These are phyloP conservation scores for Calonectria ilicicola DNA, from an alignment of 2,329 filamentous ascomycete genomes.

Conservation along the genomic window DNA sequence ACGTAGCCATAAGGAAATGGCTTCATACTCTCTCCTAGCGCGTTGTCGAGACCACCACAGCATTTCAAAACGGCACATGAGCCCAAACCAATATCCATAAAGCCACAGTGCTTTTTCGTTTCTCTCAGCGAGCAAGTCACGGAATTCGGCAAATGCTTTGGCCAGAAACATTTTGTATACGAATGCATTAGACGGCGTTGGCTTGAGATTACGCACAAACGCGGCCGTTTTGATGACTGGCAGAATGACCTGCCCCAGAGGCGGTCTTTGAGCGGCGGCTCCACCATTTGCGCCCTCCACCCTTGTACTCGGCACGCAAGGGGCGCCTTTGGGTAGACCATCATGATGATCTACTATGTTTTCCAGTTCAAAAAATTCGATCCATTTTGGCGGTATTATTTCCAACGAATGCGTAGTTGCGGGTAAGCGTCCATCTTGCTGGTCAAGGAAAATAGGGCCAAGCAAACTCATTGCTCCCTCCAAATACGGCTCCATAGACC, in stretches of 20 bases:
- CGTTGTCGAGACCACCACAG: neutral
- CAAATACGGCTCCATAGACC: neutral
- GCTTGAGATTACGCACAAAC: neutral
- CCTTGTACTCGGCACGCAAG: neutral
- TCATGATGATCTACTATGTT: neutral
- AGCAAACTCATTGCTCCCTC: neutral
- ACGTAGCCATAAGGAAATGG: neutral
- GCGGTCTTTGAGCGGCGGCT: neutral
- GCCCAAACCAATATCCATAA: conserved; percentile 4
- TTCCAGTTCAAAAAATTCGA: neutral
- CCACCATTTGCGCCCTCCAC: neutral
- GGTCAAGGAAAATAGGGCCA: neutral
- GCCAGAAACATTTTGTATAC: neutral
- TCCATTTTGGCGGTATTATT: neutral
- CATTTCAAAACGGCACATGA: neutral
- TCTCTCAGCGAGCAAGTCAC: neutral
- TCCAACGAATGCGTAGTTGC: neutral
- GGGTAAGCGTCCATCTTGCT: neutral
- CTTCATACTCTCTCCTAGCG: neutral
- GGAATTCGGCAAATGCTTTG: neutral
- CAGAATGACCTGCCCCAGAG: neutral
- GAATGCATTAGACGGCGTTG: neutral
- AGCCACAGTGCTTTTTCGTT: conserved; percentile 1
- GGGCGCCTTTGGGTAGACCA: neutral
- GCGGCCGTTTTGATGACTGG: neutral